phyloP scores from a whole-genome alignment of 108 stramenopile genomes.

The Nitzschia sp. region DNA sequence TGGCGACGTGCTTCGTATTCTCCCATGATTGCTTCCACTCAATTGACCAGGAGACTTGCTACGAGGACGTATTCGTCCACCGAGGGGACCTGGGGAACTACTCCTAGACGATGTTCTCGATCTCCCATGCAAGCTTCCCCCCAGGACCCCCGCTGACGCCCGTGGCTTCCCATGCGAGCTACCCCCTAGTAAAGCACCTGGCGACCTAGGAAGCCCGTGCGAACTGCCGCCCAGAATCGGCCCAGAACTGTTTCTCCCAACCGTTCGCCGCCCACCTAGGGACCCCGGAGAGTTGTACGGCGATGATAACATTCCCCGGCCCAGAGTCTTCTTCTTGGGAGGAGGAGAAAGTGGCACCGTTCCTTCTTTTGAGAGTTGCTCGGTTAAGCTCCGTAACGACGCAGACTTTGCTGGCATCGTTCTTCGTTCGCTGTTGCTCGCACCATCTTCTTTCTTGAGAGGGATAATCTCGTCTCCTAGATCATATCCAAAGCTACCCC shows the following conservation, averaged over 20 bases:
- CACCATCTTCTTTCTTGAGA: background rate
- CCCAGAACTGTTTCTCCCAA: too few relatives aligned
- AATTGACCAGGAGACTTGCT: background rate
- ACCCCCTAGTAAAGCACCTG: constrained; percentile 2
- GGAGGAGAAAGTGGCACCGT: background rate
- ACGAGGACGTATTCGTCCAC: background rate
- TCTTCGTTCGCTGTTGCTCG: too few relatives aligned
- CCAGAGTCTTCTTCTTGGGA: background rate
- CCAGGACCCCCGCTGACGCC: background rate
- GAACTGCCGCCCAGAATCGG: background rate
- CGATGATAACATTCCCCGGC: background rate
- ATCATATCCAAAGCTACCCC: background rate
- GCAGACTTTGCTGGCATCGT: too few relatives aligned
- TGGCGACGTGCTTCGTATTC: background rate
- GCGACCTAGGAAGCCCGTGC: background rate
- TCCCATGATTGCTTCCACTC: background rate
- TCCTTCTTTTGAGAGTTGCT: background rate
- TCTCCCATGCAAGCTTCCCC: constrained; percentile 4
- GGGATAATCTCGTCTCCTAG: background rate
- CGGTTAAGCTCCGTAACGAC: background rate
- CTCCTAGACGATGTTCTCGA: background rate
- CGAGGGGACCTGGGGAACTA: constrained; percentile 3
- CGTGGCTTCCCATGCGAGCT: background rate
- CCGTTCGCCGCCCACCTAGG: too few relatives aligned
- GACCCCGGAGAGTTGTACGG: constrained; percentile 10